Conservation (phyloP, 176 grass and related monocot species). For the Aechmea fasciata region DNA sequence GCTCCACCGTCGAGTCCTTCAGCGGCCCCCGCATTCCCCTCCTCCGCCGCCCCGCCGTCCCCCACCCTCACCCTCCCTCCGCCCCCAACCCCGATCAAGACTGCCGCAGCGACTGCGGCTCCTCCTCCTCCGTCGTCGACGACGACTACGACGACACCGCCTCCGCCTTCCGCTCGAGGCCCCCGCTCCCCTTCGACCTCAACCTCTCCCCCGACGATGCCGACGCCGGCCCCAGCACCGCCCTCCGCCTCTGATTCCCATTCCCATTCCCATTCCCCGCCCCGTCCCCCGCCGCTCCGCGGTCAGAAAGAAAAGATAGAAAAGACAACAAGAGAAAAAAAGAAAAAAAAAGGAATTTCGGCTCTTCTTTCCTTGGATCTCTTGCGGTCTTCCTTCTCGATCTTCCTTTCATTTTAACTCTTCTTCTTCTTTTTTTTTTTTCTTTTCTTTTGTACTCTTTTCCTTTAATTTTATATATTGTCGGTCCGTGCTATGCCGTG, state of each 20-base stretch:
- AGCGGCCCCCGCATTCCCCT: neutral
- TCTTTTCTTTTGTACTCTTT: no score
- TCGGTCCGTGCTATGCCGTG: no score
- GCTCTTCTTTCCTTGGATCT: neutral
- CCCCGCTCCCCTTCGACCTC: slow-evolving; percentile 19
- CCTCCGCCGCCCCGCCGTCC: neutral
- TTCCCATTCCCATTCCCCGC: no score
- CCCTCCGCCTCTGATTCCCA: slow-evolving; percentile 14
- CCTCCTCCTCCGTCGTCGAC: slow-evolving; percentile 9
- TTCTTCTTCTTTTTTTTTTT: no score
- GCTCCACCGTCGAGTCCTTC: slow-evolving; percentile 22
- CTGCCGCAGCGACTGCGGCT: slow-evolving; percentile 15
- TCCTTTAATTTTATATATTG: no score
- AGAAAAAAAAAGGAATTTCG: slow-evolving; percentile 10
- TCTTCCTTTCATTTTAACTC: no score
- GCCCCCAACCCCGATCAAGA: neutral
- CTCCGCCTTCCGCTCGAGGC: neutral
- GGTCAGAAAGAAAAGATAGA: neutral
- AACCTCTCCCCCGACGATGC: slow-evolving; percentile 9
- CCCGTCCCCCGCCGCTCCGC: no score
- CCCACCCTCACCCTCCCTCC: neutral
- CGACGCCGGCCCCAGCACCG: neutral
- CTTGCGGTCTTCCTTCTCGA: no score
- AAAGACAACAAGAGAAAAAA: neutral
- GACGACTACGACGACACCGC: slow-evolving; percentile 15